A percentile compares a stretch with the other conserved stretches of the same genome.
Conservation (phyloP, 345 rosid genomes). For the Linum lewisii region DNA sequence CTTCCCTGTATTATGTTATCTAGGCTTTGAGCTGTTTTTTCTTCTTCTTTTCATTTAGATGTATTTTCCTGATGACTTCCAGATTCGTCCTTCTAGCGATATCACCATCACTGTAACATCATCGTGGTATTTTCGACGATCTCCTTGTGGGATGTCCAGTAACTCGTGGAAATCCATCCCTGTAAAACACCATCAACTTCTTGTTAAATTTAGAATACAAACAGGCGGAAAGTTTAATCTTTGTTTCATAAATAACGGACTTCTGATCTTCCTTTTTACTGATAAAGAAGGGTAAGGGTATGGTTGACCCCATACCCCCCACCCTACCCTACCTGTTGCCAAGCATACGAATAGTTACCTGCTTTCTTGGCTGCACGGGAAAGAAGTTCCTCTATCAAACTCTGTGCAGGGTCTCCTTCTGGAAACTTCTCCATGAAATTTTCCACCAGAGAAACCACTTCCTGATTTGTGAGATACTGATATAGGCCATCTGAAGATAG, state of each 20-base stretch:
- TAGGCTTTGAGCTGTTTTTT: neutral
- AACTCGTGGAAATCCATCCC: slow-evolving; percentile 91
- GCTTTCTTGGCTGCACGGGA: slow-evolving; percentile 95
- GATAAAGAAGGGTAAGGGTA: too few relatives aligned
- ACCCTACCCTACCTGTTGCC: too few relatives aligned
- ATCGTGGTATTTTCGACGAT: slow-evolving; percentile 89
- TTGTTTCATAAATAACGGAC: too few relatives aligned
- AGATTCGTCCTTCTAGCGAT: slow-evolving; percentile 93
- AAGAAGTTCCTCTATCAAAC: slow-evolving; percentile 83
- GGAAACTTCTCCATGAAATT: slow-evolving; percentile 88
- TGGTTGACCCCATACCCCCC: too few relatives aligned
- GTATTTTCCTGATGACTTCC: slow-evolving; percentile 98
- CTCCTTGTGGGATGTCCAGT: slow-evolving; percentile 94
- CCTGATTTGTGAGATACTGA: slow-evolving; percentile 84
- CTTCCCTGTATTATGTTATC: neutral
- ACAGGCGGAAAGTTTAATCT: too few relatives aligned
- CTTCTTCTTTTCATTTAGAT: too few relatives aligned
- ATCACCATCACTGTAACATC: slow-evolving; percentile 93
- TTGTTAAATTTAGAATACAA: too few relatives aligned
- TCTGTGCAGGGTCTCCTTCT: slow-evolving; percentile 97
- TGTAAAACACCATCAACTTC: slow-evolving; percentile 16
- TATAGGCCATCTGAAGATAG: slow-evolving; percentile 95
- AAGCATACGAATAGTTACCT: slow-evolving; percentile 32
- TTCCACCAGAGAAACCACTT: slow-evolving; percentile 78
- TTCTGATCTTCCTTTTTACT: too few relatives aligned